Percentiles rank a stretch among this genome's conserved stretches.
Conservation (phyloP, 768 basidiomycete genomes). For the Pleurotus salmoneostramineus region DNA sequence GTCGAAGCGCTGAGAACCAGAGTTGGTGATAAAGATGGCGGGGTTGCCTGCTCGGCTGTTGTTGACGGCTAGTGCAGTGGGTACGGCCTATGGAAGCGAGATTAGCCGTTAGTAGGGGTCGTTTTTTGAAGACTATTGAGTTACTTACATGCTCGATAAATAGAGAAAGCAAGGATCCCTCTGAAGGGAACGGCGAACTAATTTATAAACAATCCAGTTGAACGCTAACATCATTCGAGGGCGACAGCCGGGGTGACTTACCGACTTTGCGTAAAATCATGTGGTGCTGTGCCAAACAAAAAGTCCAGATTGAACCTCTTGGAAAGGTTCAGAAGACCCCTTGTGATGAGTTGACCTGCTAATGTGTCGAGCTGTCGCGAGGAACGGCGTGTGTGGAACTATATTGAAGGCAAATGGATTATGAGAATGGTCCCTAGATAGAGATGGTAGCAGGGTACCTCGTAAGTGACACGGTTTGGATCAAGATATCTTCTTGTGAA, state of each 20-base stretch:
- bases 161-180: constrained; percentile 54
- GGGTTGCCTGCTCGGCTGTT: constrained; percentile 59
- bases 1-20: constrained; percentile 63
- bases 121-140: background rate
- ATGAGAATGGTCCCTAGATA: background rate
- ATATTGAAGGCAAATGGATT: background rate
- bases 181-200: constrained; percentile 62
- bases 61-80: constrained; percentile 55
- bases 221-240: background rate
- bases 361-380: constrained; percentile 59
- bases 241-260: constrained; percentile 23
- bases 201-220: background rate
- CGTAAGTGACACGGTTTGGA: constrained; percentile 72
- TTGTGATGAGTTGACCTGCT: constrained; percentile 48
- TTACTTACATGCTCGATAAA: constrained; percentile 42
- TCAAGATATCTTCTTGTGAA: constrained; percentile 77
- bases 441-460: constrained; percentile 33
- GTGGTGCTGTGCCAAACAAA: constrained; percentile 69
- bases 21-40: constrained; percentile 61
- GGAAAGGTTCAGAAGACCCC: constrained; percentile 49
- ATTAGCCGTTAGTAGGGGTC: too few relatives aligned
- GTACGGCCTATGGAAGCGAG: constrained; percentile 36
- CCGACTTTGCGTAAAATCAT: constrained; percentile 67
- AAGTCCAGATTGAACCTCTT: constrained; percentile 57
- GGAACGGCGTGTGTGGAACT: constrained; percentile 65